These are phyloP conservation scores for Colletotrichum falcatum DNA, from an alignment of 2,329 filamentous ascomycete species.

Conservation along the genomic window DNA sequence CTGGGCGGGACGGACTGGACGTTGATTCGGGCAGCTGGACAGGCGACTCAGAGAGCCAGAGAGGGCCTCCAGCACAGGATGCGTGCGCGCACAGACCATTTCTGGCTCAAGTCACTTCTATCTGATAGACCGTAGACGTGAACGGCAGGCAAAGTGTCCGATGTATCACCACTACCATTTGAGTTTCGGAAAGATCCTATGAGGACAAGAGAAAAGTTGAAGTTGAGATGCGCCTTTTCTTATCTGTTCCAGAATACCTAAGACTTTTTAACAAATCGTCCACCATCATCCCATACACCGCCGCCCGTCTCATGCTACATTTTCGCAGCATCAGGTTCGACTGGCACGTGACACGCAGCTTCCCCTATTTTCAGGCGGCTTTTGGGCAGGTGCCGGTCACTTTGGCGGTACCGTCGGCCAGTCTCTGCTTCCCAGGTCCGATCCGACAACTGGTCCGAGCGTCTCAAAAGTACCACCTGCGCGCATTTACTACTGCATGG, in stretches of 20 bases:
- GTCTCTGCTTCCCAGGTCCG: constrained; percentile 35
- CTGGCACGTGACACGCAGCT: constrained; percentile 38
- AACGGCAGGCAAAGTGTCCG: constrained; percentile 25
- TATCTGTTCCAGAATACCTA: background rate
- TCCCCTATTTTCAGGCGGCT: constrained; percentile 31
- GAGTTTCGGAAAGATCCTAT: constrained; percentile 26
- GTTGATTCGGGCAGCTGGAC: constrained; percentile 31
- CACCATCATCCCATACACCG: background rate
- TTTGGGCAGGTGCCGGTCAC: constrained; percentile 29
- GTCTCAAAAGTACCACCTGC: constrained; percentile 28
- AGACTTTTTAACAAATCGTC: background rate
- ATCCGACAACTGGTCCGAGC: constrained; percentile 38
- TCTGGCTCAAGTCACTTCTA: constrained; percentile 20
- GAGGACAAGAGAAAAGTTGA: background rate
- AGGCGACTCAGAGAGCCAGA: constrained; percentile 17
- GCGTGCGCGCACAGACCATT: constrained; percentile 22
- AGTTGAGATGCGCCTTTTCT: background rate
- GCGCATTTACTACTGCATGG: constrained; percentile 23
- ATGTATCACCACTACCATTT: constrained; percentile 32
- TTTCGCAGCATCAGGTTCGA: background rate
- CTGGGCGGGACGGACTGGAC: constrained; percentile 1
- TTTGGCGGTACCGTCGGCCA: constrained; percentile 20
- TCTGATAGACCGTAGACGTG: constrained; percentile 26
- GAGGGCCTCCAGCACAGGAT: constrained; percentile 6
- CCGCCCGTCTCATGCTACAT: background rate